phyloP scores from a whole-genome alignment of 495 filamentous ascomycete species.

The Penicillium crystallinum region DNA sequence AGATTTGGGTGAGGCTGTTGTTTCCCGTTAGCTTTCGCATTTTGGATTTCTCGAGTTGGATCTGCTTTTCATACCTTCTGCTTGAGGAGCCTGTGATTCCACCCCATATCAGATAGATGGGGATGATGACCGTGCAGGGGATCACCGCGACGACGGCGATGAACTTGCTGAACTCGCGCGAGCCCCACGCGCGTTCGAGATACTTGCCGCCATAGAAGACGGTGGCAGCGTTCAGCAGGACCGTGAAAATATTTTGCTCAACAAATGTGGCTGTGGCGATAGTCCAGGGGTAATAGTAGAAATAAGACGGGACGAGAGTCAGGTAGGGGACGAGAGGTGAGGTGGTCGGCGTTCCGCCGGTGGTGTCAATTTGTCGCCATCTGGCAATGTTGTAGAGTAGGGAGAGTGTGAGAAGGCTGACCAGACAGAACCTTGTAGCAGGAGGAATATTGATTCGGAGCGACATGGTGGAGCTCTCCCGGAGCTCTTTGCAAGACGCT shows the following conservation, averaged over 20 bases:
- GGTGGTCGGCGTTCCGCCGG: conserved; percentile 32
- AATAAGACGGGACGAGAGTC: conserved; percentile 74
- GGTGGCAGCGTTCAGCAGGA: conserved; percentile 72
- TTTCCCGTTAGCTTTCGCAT: conserved; percentile 25
- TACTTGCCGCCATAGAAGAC: conserved; percentile 93
- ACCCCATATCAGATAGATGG: conserved; percentile 66
- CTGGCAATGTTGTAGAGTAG: conserved; percentile 66
- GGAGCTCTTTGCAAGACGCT: conserved; percentile 25
- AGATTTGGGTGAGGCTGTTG: conserved; percentile 66
- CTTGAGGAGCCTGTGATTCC: conserved; percentile 60
- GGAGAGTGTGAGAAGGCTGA: conserved; percentile 68
- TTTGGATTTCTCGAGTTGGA: not conserved
- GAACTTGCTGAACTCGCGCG: conserved; percentile 89
- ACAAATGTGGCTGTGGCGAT: conserved; percentile 82
- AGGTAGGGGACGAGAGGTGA: conserved; percentile 75
- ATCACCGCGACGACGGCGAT: conserved; percentile 69
- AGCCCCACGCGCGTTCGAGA: conserved; percentile 92
- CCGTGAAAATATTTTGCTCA: conserved; percentile 88
- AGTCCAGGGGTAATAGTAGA: conserved; percentile 88
- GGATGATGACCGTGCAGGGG: conserved; percentile 71
- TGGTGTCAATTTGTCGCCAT: conserved; percentile 61
- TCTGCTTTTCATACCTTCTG: conserved; percentile 55
- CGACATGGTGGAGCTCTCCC: conserved; percentile 51
- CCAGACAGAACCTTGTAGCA: conserved; percentile 75
- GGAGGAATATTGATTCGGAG: conserved; percentile 89